Percentiles rank a stretch among this genome's conserved stretches.
phyloP scores from a whole-genome alignment of 1,284 basidiomycete genomes.

The Malassezia sympodialis region DNA sequence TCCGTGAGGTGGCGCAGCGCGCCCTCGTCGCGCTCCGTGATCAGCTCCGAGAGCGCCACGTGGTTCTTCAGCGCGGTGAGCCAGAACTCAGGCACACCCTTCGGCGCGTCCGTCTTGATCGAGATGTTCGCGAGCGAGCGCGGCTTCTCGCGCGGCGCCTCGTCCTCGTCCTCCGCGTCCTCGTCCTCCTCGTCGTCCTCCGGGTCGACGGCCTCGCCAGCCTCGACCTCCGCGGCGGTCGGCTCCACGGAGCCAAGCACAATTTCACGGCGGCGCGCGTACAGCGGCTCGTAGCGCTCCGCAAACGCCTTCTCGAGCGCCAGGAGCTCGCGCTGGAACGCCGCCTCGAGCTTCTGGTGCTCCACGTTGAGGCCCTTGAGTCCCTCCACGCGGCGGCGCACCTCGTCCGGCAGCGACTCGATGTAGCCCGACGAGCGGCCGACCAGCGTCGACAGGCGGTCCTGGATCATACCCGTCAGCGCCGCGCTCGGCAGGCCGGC shows the following conservation, averaged over 20 bases:
- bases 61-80: slow-evolving; percentile 90
- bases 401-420: slow-evolving; percentile 69
- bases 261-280: slow-evolving; percentile 74
- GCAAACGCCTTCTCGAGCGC: slow-evolving; percentile 98
- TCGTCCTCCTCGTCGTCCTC: slow-evolving; percentile 53
- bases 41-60: slow-evolving; percentile 70
- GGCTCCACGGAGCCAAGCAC: slow-evolving; percentile 67
- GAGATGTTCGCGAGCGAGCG: slow-evolving; percentile 50
- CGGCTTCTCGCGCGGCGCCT: slow-evolving; percentile 37
- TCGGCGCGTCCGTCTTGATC: slow-evolving; percentile 49
- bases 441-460: slow-evolving; percentile 58
- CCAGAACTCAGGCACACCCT: slow-evolving; percentile 92
- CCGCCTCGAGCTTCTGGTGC: slow-evolving; percentile 82
- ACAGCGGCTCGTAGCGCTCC: slow-evolving; percentile 70
- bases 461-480: slow-evolving; percentile 49
- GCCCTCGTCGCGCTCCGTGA: slow-evolving; percentile 81
- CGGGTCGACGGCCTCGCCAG: slow-evolving; percentile 60
- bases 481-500: slow-evolving; percentile 33
- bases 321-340: slow-evolving; percentile 92
- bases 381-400: slow-evolving; percentile 77
- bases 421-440: slow-evolving; percentile 75
- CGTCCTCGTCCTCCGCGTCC: slow-evolving; percentile 46
- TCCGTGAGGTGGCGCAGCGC: slow-evolving; percentile 61
- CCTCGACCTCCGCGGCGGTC: slow-evolving; percentile 70
- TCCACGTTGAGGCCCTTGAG: slow-evolving; percentile 89